Evolutionary conservation across 2,329 filamentous ascomycete species (phyloP), one percentile per base, ranked within the genome.

Genomic region (Alternaria novae-zelandiae): DNA sequence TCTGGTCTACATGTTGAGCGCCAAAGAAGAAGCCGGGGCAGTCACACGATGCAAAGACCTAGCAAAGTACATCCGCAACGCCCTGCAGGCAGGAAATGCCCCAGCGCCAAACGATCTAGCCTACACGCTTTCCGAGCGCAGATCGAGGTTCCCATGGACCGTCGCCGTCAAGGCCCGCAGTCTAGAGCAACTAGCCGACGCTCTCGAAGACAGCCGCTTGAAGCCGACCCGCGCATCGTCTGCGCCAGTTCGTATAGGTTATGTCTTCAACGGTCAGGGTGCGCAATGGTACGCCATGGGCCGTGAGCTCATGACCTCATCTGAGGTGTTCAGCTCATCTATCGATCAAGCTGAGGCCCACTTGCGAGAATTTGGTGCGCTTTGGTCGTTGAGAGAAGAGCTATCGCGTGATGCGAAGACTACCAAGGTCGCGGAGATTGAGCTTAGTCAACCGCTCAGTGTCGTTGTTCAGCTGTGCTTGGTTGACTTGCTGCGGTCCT

Each of bases 391-490:
- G 36, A 44, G 23, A 23, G 56, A 59, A 20, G 56, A 59, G 46
- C 17, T 59, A 3, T 28, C 5, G 9, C 56, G 47, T 44, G 56
- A 59, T 45, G 47, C 17, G n/a, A 28, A 9, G 15, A 51, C 20
- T 21, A 28, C 56, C 3, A 25, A 32, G 9, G 32, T 59, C 11
- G 30, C 45, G 10, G 56, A 59, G 8, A 45, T 65, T 8, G 54
- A 64, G 36, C 30, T 71, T 68, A 49, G 64, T 2, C 71, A 74
- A 50, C 55, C 72, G 17, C 23, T 69, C 44, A 73, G 15, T 26
- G 72, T 70, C 5, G 66, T 67, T 6, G 36, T 74, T 1, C 73
- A 75, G 32, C 28, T 75, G 0, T 64, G 54, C 1, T 54, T 75
- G 2, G 26, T 68, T 2, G 53, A 65, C 8, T 43, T 74, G 7